A percentile compares a stretch with the other conserved stretches of the same genome.
phyloP scores from a whole-genome alignment of 768 basidiomycete species.

The Mycena haematopus region DNA sequence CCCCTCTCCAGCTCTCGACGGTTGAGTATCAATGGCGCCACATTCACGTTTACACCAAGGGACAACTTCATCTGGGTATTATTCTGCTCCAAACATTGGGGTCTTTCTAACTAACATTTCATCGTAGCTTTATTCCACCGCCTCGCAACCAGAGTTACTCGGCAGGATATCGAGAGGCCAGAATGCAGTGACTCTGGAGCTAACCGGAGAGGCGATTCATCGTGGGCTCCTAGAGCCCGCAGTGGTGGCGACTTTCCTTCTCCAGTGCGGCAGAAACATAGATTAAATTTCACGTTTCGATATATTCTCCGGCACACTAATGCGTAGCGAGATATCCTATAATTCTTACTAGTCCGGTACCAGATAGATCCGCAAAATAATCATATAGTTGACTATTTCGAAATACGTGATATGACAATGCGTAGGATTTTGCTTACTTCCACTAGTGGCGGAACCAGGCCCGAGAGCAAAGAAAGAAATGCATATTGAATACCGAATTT shows the following conservation, averaged over 20 bases:
- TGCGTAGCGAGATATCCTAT: too few species aligned
- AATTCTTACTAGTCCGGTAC: too few species aligned
- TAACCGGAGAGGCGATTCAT: constrained; percentile 53
- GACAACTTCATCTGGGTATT: constrained; percentile 33
- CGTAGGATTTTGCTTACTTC: too few species aligned
- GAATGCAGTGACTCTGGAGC: constrained; percentile 46
- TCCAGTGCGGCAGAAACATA: constrained; percentile 53
- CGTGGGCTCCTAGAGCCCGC: constrained; percentile 52
- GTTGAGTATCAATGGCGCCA: constrained; percentile 15
- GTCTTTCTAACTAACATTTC: not conserved
- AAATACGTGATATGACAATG: too few species aligned
- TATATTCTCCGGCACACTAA: too few species aligned
- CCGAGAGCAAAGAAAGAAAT: too few species aligned
- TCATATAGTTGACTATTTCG: too few species aligned
- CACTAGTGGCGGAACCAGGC: too few species aligned
- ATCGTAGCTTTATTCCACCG: constrained; percentile 15
- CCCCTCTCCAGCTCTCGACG: constrained; percentile 12
- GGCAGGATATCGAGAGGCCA: constrained; percentile 43
- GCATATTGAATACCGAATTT: too few species aligned
- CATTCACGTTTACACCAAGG: constrained; percentile 22
- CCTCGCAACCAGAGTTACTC: constrained; percentile 36
- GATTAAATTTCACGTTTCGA: too few species aligned
- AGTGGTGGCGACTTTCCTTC: constrained; percentile 51
- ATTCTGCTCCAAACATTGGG: constrained; percentile 14
- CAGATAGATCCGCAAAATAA: too few species aligned